Evolutionary conservation across 441 rosid species (phyloP).

Genomic region (Eruca vesicaria): DNA sequence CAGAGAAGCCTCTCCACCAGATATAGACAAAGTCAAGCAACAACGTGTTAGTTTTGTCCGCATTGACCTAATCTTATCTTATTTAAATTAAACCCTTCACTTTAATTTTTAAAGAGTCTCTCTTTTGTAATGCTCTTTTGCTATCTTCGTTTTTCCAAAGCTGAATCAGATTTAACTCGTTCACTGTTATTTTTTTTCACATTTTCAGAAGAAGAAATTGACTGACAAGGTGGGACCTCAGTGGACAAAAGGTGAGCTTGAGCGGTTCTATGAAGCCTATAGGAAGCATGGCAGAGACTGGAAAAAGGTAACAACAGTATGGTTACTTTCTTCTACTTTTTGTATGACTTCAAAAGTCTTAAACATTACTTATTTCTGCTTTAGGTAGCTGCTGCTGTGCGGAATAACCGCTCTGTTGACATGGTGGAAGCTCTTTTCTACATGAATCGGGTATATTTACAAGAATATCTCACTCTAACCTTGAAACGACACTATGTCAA

Average conservation of each 20-base stretch:
- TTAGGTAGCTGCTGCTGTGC: constrained; percentile 65
- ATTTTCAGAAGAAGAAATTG: constrained; percentile 64
- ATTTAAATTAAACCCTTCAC: neutral
- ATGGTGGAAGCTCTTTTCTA: constrained; percentile 86
- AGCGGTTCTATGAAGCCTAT: constrained; percentile 77
- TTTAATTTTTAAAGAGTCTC: no score
- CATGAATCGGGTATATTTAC: constrained; percentile 69
- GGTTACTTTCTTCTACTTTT: neutral
- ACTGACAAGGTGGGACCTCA: constrained; percentile 79
- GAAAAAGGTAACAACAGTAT: constrained; percentile 56
- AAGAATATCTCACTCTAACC: neutral
- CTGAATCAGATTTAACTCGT: neutral
- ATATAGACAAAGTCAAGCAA: no score
- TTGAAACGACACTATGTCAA: neutral
- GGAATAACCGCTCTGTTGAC: constrained; percentile 70
- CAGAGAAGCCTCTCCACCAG: constrained; percentile 21
- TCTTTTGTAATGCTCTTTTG: no score
- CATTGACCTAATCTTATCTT: neutral
- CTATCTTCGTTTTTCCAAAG: neutral
- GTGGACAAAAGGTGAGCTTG: constrained; percentile 85
- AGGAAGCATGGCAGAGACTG: constrained; percentile 75
- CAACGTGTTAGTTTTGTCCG: constrained; percentile 48
- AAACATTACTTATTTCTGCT: constrained; percentile 12
- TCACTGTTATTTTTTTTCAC: constrained; percentile 1
- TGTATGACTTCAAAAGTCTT: neutral